These are phyloP conservation scores for Ceratobasidium sp. DNA, from an alignment of 1,284 basidiomycete species.

Conservation along the genomic window DNA sequence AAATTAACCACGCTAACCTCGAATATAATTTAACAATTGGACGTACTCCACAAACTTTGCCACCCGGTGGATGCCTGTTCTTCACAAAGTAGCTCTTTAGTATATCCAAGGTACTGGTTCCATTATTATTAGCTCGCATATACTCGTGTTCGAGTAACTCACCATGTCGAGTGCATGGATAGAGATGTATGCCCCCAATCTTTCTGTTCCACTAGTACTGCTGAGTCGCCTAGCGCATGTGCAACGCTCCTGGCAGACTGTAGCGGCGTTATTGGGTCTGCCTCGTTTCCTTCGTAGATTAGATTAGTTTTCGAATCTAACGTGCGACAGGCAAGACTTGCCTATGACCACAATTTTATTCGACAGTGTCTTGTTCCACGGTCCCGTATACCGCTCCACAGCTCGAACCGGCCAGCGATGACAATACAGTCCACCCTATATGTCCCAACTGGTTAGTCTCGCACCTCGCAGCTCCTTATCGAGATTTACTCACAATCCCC, in stretches of 20 bases:
- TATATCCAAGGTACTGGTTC: too few species aligned
- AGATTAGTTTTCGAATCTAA: background rate
- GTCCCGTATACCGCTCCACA: constrained; percentile 34
- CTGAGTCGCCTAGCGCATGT: constrained; percentile 13
- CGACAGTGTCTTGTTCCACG: constrained; percentile 28
- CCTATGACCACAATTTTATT: constrained; percentile 38
- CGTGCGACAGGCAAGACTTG: background rate
- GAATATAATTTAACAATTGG: too few species aligned
- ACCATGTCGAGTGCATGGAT: constrained; percentile 23
- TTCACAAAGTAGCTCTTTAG: too few species aligned
- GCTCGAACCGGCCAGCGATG: constrained; percentile 36
- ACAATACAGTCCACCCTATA: constrained; percentile 2
- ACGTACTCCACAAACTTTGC: too few species aligned
- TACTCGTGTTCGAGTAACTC: background rate
- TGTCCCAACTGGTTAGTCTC: too few species aligned
- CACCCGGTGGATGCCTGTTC: too few species aligned
- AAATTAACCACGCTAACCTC: too few species aligned
- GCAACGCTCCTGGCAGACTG: constrained; percentile 11
- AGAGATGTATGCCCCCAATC: constrained; percentile 32
- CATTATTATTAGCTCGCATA: too few species aligned
- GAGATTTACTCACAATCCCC: background rate
- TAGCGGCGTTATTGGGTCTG: constrained; percentile 38
- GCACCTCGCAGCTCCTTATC: too few species aligned
- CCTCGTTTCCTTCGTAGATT: constrained; percentile 19
- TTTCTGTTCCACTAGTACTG: constrained; percentile 31